A percentile compares a stretch with the other conserved stretches of the same genome.
phyloP scores from a whole-genome alignment of 495 filamentous ascomycete genomes.

The Cryomyces minteri region DNA sequence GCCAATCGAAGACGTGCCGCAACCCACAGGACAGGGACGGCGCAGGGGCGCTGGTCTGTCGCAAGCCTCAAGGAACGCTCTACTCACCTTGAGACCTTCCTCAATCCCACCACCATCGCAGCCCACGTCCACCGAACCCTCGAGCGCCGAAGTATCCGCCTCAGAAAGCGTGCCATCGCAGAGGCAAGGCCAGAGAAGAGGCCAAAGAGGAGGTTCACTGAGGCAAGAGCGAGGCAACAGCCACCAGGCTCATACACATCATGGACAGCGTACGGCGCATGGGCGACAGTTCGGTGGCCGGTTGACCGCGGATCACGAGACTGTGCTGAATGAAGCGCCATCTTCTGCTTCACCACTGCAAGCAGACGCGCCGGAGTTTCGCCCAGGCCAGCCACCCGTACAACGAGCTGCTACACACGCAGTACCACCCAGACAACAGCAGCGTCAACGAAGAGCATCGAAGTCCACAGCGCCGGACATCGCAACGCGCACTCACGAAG shows the following conservation, averaged over 20 bases:
- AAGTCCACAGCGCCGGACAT: conserved; percentile 54
- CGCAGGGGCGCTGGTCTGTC: neutral
- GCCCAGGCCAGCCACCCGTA: conserved; percentile 14
- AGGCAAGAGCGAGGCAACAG: conserved; percentile 1
- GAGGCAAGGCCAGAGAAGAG: conserved; percentile 2
- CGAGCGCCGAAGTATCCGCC: conserved; percentile 3
- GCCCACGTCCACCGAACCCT: conserved; percentile 1
- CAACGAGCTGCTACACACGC: neutral
- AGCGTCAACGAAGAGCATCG: conserved; percentile 16
- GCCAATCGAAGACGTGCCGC: neutral
- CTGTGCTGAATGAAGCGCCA: neutral
- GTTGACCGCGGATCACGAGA: conserved; percentile 9
- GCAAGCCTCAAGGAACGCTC: neutral
- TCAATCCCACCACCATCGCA: conserved; percentile 5
- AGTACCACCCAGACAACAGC: conserved; percentile 4
- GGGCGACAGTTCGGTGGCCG: conserved; percentile 22
- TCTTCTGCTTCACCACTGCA: conserved; percentile 8
- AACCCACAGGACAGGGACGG: neutral
- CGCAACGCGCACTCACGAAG: conserved; percentile 81
- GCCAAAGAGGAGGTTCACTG: conserved; percentile 1
- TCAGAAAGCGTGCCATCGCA: neutral
- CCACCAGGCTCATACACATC: neutral
- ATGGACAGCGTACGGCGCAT: conserved; percentile 5
- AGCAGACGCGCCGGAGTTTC: conserved; percentile 20
- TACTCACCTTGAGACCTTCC: conserved; percentile 6